phyloP scores from a whole-genome alignment of 2,329 filamentous ascomycete genomes.

The Mariannaea sp. region DNA sequence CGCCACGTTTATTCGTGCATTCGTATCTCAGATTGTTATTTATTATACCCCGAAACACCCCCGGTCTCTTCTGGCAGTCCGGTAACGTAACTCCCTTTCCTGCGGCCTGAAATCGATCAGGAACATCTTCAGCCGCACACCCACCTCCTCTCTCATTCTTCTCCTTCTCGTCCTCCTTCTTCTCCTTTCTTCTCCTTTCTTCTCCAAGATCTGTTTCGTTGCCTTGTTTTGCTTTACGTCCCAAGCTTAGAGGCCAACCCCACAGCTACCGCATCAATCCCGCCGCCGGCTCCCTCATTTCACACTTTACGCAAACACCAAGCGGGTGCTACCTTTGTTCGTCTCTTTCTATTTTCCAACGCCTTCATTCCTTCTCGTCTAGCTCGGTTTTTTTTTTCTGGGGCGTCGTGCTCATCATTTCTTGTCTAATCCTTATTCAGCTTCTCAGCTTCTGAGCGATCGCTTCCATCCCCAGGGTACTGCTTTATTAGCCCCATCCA shows the following conservation, averaged over 20 bases:
- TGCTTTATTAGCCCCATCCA: conserved; percentile 6
- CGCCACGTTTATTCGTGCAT: no score
- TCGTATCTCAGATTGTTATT: no score
- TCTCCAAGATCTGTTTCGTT: no score
- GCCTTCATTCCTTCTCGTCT: background rate
- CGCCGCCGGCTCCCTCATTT: background rate
- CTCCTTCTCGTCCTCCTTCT: no score
- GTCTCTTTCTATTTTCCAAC: background rate
- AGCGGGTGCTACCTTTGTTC: background rate
- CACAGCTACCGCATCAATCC: background rate
- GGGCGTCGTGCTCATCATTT: background rate
- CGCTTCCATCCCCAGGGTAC: background rate
- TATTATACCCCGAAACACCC: no score
- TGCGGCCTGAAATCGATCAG: no score
- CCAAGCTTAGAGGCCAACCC: background rate
- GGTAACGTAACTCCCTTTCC: no score
- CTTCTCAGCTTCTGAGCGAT: background rate
- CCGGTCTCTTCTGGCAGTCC: no score
- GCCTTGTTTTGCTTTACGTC: background rate
- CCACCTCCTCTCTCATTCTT: no score
- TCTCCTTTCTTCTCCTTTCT: no score
- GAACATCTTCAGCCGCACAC: no score
- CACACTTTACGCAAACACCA: conserved; percentile 1
- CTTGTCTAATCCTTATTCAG: background rate
- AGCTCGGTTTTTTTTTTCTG: background rate